Conservation (phyloP, 2,329 filamentous ascomycete species). For the Xylariaceae sp. region DNA sequence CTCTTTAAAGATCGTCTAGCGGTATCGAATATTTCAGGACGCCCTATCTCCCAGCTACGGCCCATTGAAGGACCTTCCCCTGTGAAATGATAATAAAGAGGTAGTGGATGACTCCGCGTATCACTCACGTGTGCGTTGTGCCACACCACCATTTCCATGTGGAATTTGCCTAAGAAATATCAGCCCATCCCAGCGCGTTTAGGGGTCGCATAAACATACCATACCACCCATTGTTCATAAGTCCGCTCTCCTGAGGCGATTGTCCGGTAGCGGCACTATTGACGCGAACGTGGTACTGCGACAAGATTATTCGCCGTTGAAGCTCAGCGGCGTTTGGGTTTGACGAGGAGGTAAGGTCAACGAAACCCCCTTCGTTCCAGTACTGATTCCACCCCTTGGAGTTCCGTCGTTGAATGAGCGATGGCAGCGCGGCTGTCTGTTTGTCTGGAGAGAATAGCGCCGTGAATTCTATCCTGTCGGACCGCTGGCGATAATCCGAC, state of each 20-base stretch:
- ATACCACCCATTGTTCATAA: slow-evolving; percentile 52
- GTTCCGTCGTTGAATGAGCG: slow-evolving; percentile 31
- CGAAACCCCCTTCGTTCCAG: slow-evolving; percentile 45
- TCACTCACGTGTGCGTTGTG: slow-evolving; percentile 39
- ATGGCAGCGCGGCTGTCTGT: slow-evolving; percentile 29
- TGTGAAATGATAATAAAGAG: neutral
- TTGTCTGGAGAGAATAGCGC: slow-evolving; percentile 40
- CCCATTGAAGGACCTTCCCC: too few relatives aligned
- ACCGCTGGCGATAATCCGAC: neutral
- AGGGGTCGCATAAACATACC: slow-evolving; percentile 7
- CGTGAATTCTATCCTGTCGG: slow-evolving; percentile 34
- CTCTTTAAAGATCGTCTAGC: neutral
- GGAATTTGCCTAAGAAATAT: slow-evolving; percentile 38
- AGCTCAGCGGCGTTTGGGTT: slow-evolving; percentile 44
- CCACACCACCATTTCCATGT: slow-evolving; percentile 50
- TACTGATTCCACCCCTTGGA: slow-evolving; percentile 38
- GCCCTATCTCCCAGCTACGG: too few relatives aligned
- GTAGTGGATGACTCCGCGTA: neutral
- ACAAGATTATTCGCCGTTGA: slow-evolving; percentile 47
- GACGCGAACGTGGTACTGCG: slow-evolving; percentile 48
- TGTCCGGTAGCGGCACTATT: slow-evolving; percentile 43
- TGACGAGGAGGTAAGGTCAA: slow-evolving; percentile 43
- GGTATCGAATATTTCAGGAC: too few relatives aligned
- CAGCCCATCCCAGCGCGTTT: neutral
- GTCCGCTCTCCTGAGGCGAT: slow-evolving; percentile 47